Evolutionary conservation across 139 green algal species (phyloP).

Genomic region (Chlorella sp.): DNA sequence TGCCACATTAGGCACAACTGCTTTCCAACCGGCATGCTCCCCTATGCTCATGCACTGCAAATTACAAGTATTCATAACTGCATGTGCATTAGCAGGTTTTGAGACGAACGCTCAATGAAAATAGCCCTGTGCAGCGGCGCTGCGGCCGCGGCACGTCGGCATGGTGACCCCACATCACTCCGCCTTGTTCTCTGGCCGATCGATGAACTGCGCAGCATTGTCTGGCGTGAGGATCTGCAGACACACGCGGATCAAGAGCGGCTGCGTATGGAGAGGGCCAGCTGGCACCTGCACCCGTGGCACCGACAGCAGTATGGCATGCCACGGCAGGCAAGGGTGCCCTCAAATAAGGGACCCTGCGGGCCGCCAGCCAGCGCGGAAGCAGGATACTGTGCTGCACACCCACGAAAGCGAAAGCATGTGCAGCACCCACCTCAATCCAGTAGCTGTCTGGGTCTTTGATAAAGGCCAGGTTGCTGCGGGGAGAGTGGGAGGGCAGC

Average conservation of each 20-base stretch:
- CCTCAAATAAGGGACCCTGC: no score
- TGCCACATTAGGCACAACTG: not conserved
- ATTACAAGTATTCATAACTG: no score
- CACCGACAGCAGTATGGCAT: no score
- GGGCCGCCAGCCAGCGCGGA: no score
- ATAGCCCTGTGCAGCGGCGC: not conserved
- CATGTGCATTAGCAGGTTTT: no score
- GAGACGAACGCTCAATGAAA: no score
- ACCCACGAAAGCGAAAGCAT: not conserved
- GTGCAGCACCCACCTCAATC: constrained; percentile 72
- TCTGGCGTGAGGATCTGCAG: not conserved
- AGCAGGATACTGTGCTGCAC: no score
- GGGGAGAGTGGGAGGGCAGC: not conserved
- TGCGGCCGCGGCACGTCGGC: not conserved
- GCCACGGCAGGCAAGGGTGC: no score
- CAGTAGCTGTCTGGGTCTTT: constrained; percentile 77
- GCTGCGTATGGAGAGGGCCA: no score
- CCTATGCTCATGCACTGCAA: not conserved
- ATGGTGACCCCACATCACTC: not conserved
- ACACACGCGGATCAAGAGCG: not conserved
- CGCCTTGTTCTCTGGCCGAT: constrained; percentile 35
- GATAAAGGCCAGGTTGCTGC: constrained; percentile 77
- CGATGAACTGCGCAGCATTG: constrained; percentile 30
- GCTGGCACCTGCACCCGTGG: no score
- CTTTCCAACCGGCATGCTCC: not conserved